Evolutionary conservation across 108 stramenopile genomes (phyloP), one percentile per base, ranked within the genome.

Genomic region (Cyclotella choctawhatcheeana): DNA sequence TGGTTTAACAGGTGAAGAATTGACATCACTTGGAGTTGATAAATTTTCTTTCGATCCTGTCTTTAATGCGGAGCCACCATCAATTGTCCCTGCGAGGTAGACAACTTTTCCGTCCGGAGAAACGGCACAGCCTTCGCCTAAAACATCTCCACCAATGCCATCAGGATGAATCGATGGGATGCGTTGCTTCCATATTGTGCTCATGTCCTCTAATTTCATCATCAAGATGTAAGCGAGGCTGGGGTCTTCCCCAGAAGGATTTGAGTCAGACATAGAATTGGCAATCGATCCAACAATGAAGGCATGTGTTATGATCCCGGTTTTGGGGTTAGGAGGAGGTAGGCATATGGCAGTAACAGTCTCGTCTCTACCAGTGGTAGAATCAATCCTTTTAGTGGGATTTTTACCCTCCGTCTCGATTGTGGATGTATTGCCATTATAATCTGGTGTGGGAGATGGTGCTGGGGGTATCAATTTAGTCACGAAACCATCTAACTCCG

Each of bases 331-430:
- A 0, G 78, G 78, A 14, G 78, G 78, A 16, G 78, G 78, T 27
- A 79, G 43, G 37, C 78, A 79, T 29, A 79, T 71, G 0, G 35
- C 47, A 31, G 69, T 72, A 0, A 79, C 78, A 3, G 78, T 79
- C 21, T 79, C 78, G 43, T 79, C 78, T 43, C 78, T 48, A 20
- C 70, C 70, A 16, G 78, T 79, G 13, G 78, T 79, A 4, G 78
- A 79, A 31, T 79, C 78, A 26, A 79, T 79, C 18, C 78, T 62
- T 55, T 79, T 71, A 17, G 77, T 78, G n/a, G 71, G 66, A 55
- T 79, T 62, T 21, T 52, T 62, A 22, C 44, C 51, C 58, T 79
- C 78, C 18, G 60, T 54, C 26, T 68, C 55, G 20, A 72, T 54
- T 24, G 63, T 43, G 22, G 51, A 34, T 5, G 54, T 24, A 40